Evolutionary conservation across 495 filamentous ascomycete species (phyloP), one percentile per base, ranked within the genome.

Genomic region (Chlorociboria aeruginascens): DNA sequence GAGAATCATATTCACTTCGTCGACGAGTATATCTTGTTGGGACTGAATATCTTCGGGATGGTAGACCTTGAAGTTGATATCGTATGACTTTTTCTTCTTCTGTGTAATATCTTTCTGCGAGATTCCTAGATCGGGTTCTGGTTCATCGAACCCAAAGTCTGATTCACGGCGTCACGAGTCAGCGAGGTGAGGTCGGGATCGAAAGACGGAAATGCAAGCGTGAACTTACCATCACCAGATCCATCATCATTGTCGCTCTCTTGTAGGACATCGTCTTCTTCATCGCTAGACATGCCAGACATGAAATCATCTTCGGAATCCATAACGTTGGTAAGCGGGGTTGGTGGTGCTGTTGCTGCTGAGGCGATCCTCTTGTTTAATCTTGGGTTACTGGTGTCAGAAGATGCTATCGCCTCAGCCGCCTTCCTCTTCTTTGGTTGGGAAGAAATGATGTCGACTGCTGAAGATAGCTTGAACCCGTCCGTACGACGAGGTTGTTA

Each of bases 241-340:
- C 79, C 87, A 40, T 92, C 72, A 56, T 88, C 79, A 60, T 86
- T 80, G 25, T 89, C 88, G 59, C 80, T 88, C 28, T 85, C 86
- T 53, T 87, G 72, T 35, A 72, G 73, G 42, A 89, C 80, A 43
- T 78, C 76, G 59, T 86, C 86, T n/a, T 56, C 57, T 42, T 83
- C 79, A 34, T 77, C 78, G 60, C 84, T 93, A 12, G 86, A 89
- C 54, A 80, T 72, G 49, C 52, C 56, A 44, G 85, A 93, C 75
- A 94, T 85, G 61, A 90, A 89, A 53, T 97, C 92, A 62, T 97
- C 90, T 54, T 97, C 92, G 10, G 92, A 95, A 61, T 95, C 90
- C 92, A 97, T 97, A 33, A 3, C 28, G 51, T 67, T 68, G 13
- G 70, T 79, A 47, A 58, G 56, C 20, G 70, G 70, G 31, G 79